These are phyloP conservation scores for Colletotrichum sp. DNA, from an alignment of 2,329 filamentous ascomycete species.

Conservation along the genomic window DNA sequence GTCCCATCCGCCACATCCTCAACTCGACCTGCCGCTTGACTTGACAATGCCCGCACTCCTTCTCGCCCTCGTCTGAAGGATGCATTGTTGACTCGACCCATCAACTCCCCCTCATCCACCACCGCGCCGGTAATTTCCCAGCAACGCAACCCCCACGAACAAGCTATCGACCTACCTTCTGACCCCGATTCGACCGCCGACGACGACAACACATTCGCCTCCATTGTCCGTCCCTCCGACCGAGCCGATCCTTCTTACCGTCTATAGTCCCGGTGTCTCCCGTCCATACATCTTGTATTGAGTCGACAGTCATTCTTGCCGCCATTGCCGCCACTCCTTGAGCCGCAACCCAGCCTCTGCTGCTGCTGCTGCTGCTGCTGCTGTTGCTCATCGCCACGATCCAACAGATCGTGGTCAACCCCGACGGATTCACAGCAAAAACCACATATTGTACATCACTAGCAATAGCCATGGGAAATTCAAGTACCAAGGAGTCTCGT, in stretches of 20 bases:
- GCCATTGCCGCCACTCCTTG: not conserved
- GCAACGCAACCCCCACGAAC: not conserved
- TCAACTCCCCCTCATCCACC: not conserved
- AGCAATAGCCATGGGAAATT: slow-evolving; percentile 40
- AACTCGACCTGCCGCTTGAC: not conserved
- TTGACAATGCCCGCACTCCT: slow-evolving; percentile 3
- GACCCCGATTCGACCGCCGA: not conserved
- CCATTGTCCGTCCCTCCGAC: not conserved
- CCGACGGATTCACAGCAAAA: not conserved
- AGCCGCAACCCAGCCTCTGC: not conserved
- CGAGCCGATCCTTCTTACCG: not conserved
- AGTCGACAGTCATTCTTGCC: not conserved
- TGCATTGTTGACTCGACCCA: slow-evolving; percentile 17
- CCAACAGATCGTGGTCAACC: not conserved
- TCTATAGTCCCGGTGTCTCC: not conserved
- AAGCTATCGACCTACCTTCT: not conserved
- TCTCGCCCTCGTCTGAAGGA: slow-evolving; percentile 6
- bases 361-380: not conserved
- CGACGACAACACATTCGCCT: not conserved
- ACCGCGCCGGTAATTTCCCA: not conserved
- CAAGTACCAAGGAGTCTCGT: slow-evolving; percentile 44
- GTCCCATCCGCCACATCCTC: not conserved
- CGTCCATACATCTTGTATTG: not conserved
- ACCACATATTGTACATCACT: not conserved
- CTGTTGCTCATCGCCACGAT: not conserved